Conservation (phyloP, 2,329 filamentous ascomycete genomes). For the Arthrobotrys sphaeroides region DNA sequence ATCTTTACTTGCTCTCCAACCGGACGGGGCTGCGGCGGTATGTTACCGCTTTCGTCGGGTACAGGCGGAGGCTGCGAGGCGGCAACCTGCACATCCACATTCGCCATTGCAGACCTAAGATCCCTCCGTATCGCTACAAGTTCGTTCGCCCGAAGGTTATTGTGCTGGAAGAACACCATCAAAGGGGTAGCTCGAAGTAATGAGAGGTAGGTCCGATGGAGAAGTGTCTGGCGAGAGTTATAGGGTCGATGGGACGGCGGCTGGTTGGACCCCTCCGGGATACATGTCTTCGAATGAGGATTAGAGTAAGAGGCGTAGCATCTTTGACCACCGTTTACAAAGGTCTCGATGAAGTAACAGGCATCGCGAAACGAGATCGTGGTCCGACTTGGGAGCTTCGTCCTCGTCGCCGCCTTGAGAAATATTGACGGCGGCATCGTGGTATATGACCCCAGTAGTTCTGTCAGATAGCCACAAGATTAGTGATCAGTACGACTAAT, state of each 20-base stretch:
- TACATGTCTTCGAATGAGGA: conserved; percentile 33
- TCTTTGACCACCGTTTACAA: conserved; percentile 41
- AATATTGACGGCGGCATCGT: conserved; percentile 44
- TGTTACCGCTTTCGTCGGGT: conserved; percentile 29
- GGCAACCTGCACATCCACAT: conserved; percentile 67
- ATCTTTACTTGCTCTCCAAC: conserved; percentile 72
- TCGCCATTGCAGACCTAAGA: conserved; percentile 69
- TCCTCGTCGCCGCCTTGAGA: conserved; percentile 29
- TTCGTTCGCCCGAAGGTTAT: conserved; percentile 77
- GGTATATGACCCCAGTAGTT: not conserved
- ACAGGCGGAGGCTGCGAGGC: conserved; percentile 15
- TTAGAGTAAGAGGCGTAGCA: conserved; percentile 37
- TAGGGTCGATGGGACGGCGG: conserved; percentile 87
- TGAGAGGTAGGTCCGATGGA: conserved; percentile 86
- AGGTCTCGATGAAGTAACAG: conserved; percentile 47
- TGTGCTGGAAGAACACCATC: conserved; percentile 85
- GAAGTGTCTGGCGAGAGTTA: conserved; percentile 88
- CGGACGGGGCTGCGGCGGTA: conserved; percentile 18
- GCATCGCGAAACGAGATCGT: conserved; percentile 48
- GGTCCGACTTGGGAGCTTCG: conserved; percentile 38
- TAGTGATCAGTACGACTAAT: not conserved
- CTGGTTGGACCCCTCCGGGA: conserved; percentile 64
- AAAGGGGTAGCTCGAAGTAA: conserved; percentile 84
- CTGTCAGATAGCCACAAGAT: not conserved
- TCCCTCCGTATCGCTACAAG: conserved; percentile 78